Evolutionary conservation across 257 asterid species (phyloP), one percentile per base, ranked within the genome.

Genomic region (Lycium ferocissimum): DNA sequence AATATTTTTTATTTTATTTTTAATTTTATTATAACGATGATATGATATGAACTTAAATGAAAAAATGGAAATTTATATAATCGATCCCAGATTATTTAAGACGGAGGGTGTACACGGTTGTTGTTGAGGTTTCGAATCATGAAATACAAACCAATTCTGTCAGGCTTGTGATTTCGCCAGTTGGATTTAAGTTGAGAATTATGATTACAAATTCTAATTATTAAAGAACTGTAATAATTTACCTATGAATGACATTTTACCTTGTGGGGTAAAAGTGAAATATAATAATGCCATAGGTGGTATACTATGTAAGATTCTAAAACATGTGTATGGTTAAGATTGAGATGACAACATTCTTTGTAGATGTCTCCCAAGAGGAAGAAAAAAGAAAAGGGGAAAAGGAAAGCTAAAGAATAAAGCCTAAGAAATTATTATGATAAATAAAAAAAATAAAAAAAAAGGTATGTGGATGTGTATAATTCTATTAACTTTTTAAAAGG

Each of bases 321-420:
- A 3, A 22, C 62, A 85, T 54, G 61, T 65, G 37, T 66, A 57
- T 80, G 76, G 85, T 69, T 57, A 70, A 81, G 85, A 85, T 70
- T 80, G 85, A 70, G 18, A 80, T 69, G 81, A n/a, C 73, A 80
- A 85, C 87, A 80, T 69, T 75, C 26, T 63, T 57, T 22, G 58
- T 26, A 82, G 58, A 75, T 86, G 88, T 85, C 56, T 59, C 56
- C 26, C 6, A 37, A 26, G 72, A 83, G 72, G 87, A 59, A 38
- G 63, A 69, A 78, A 66, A 79, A 76, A 76, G 45, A 22, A 76
- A 76, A 76, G 26, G 47, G 18, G 8, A 22, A 76, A 49, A 76
- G 47, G 63, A 76, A 76, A 51, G 47, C 45, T 51, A 76, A 69
- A 76, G 63, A 51, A 22, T 75, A n/a, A 58, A 85, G 81, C 37